phyloP scores from a whole-genome alignment of 768 basidiomycete genomes.

The Goffeauzyma gilvescens region DNA sequence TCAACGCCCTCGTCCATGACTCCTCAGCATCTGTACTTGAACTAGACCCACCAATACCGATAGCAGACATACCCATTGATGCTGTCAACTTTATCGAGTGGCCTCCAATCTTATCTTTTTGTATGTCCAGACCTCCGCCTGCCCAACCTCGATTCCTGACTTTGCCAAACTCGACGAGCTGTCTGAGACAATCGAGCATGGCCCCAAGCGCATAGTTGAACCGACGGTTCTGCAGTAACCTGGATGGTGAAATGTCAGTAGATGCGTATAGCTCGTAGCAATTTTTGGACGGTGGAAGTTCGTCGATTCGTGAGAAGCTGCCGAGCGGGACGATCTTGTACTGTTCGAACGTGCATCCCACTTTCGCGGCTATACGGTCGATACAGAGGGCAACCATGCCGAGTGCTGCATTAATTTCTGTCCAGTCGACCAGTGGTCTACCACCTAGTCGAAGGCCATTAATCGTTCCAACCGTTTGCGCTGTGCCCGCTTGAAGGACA shows the following conservation, averaged over 20 bases:
- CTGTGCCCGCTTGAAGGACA: conserved; percentile 7
- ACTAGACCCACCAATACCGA: conserved; percentile 6
- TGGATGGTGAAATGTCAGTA: conserved; percentile 71
- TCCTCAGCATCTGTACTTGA: conserved; percentile 48
- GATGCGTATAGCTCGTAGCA: conserved; percentile 84
- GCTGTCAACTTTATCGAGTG: conserved; percentile 86
- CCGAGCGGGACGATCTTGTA: conserved; percentile 85
- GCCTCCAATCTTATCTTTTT: conserved; percentile 88
- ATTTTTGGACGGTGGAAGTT: conserved; percentile 37
- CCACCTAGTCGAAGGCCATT: conserved; percentile 83
- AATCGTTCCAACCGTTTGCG: conserved; percentile 59
- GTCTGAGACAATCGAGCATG: conserved; percentile 82
- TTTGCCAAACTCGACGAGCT: conserved; percentile 70
- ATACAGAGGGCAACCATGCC: conserved; percentile 81
- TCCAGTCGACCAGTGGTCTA: conserved; percentile 77
- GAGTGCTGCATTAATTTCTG: conserved; percentile 98
- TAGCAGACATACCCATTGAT: conserved; percentile 34
- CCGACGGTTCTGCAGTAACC: conserved; percentile 77
- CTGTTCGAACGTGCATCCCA: conserved; percentile 75
- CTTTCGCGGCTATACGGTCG: conserved; percentile 76
- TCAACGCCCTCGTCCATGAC: conserved; percentile 78
- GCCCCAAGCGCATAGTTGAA: conserved; percentile 95
- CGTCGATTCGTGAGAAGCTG: conserved; percentile 77
- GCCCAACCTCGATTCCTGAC: conserved; percentile 52
- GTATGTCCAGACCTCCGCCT: conserved; percentile 55